Percentiles rank a stretch among this genome's conserved stretches.
Conservation (phyloP, 139 green algal genomes). For the Chlorella vulgaris region DNA sequence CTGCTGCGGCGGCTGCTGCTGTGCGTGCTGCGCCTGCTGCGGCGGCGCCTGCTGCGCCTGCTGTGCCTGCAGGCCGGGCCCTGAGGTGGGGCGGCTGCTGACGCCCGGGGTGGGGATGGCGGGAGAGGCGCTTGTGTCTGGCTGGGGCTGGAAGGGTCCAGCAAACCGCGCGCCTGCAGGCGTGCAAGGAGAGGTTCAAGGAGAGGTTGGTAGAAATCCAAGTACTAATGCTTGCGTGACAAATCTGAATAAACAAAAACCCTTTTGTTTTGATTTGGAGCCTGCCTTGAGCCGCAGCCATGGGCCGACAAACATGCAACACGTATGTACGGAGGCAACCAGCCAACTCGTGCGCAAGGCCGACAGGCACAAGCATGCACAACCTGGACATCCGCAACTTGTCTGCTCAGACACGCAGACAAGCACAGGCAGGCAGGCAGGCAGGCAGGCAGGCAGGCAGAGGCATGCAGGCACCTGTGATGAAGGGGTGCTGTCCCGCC, state of each 20-base stretch:
- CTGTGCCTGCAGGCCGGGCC: not conserved
- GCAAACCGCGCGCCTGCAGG: slow-evolving; percentile 58
- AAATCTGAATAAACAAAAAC: too few species aligned
- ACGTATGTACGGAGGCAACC: too few species aligned
- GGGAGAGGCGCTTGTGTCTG: slow-evolving; percentile 37
- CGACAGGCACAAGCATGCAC: too few species aligned
- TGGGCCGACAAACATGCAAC: too few species aligned
- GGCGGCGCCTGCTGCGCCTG: not conserved
- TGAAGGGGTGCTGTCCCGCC: slow-evolving; percentile 87
- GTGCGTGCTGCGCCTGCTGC: not conserved
- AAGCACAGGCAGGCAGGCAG: not conserved
- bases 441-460: not conserved
- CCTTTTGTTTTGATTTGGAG: too few species aligned
- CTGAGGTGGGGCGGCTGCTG: not conserved
- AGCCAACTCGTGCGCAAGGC: too few species aligned
- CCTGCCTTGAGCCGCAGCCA: too few species aligned
- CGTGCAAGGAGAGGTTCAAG: too few species aligned
- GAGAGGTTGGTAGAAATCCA: too few species aligned
- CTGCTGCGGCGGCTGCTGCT: not conserved
- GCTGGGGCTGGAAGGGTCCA: slow-evolving; percentile 73
- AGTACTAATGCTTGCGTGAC: too few species aligned
- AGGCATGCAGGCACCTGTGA: slow-evolving; percentile 57
- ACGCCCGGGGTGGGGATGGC: slow-evolving; percentile 2
- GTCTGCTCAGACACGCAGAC: too few species aligned
- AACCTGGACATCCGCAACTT: too few species aligned